Evolutionary conservation across 345 rosid species (phyloP).

Genomic region (Syzygium jambos): DNA sequence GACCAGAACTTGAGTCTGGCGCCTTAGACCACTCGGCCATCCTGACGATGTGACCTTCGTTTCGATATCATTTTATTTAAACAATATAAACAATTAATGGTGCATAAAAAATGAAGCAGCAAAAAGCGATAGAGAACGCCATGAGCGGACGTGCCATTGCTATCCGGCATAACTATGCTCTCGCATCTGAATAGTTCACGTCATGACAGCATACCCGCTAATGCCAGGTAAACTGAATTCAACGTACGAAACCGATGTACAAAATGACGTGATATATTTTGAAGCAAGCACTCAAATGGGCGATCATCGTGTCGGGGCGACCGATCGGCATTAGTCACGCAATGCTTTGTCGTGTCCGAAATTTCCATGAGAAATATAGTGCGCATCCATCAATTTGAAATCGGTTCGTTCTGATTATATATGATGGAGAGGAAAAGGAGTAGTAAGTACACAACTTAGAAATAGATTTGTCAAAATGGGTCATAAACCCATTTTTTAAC

Average conservation of each 20-base stretch:
- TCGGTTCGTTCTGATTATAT: too few species aligned
- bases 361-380: background rate
- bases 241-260: background rate
- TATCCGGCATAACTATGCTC: background rate
- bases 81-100: background rate
- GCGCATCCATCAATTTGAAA: background rate
- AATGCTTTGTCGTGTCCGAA: background rate
- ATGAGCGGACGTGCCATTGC: background rate
- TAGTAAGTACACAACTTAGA: background rate
- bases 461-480: too few species aligned
- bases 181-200: background rate
- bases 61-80: background rate
- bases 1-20: conserved; percentile 47
- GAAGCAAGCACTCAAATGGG: background rate
- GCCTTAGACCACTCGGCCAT: conserved; percentile 44
- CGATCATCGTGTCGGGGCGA: background rate
- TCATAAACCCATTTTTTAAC: too few species aligned
- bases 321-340: background rate
- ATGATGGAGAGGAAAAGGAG: background rate
- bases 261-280: background rate
- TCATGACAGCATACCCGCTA: background rate
- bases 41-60: background rate
- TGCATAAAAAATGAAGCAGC: rapidly evolving
- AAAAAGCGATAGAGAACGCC: background rate
- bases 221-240: background rate